Evolutionary conservation across 805 yeast genomes (phyloP).

Genomic region (Hermanozyma aechmeae): DNA sequence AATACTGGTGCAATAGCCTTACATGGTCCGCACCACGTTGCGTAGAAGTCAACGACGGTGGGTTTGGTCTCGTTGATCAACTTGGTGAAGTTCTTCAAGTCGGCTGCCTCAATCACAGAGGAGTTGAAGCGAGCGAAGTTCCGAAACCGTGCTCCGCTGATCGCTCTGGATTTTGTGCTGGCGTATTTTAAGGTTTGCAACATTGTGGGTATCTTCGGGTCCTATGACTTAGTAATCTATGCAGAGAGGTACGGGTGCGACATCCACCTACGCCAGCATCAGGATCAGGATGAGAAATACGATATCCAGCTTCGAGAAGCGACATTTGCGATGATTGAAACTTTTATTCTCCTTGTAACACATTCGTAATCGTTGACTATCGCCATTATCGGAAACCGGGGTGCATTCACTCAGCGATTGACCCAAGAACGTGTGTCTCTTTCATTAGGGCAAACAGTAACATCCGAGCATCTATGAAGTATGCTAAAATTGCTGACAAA

Average conservation of each 20-base stretch:
- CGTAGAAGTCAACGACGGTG: slow-evolving; percentile 95
- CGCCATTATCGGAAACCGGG: no score
- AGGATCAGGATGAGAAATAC: background rate
- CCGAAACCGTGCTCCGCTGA: background rate
- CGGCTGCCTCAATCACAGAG: slow-evolving; percentile 18
- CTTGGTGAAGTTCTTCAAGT: slow-evolving; percentile 16
- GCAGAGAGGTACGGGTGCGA: background rate
- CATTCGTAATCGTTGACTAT: no score
- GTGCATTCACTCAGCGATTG: background rate
- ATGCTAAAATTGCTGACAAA: no score
- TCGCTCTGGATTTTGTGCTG: background rate
- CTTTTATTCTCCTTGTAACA: no score
- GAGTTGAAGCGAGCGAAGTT: slow-evolving; percentile 6
- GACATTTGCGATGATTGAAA: no score
- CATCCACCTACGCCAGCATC: background rate
- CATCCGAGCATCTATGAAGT: background rate
- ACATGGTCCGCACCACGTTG: slow-evolving; percentile 99
- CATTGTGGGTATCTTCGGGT: no score
- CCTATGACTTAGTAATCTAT: no score
- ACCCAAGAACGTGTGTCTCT: background rate
- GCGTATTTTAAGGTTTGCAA: slow-evolving; percentile 4
- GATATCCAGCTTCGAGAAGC: no score
- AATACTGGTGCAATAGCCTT: slow-evolving; percentile 81
- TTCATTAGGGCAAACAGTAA: background rate
- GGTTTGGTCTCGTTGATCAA: slow-evolving; percentile 15